These are phyloP conservation scores for Pseudonectria foliicola DNA, from an alignment of 2,329 filamentous ascomycete genomes.

Conservation along the genomic window DNA sequence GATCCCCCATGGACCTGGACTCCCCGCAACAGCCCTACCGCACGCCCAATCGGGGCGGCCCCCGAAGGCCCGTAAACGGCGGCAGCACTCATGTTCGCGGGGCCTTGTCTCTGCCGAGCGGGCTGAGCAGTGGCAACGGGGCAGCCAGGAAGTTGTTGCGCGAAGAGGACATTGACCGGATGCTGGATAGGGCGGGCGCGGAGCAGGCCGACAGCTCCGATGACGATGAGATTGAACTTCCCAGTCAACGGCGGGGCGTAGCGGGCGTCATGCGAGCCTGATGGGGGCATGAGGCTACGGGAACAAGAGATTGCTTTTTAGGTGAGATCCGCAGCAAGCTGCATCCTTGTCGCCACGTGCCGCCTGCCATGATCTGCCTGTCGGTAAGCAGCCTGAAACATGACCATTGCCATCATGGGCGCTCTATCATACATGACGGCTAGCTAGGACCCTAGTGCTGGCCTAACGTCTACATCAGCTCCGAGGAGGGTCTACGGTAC, in stretches of 20 bases:
- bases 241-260: conserved; percentile 24
- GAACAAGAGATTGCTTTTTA: no score
- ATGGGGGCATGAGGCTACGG: not conserved
- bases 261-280: conserved; percentile 24
- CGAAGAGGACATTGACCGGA: conserved; percentile 52
- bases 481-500: no score
- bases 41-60: conserved; percentile 29
- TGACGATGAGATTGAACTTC: conserved; percentile 50
- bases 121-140: conserved; percentile 36
- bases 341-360: no score
- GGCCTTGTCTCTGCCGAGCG: conserved; percentile 42
- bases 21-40: conserved; percentile 25
- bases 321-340: no score
- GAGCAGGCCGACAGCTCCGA: conserved; percentile 48
- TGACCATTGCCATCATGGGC: no score
- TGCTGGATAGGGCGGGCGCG: conserved; percentile 47
- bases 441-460: no score
- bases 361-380: no score
- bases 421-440: no score
- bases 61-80: conserved; percentile 38
- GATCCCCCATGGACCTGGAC: conserved; percentile 42
- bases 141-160: conserved; percentile 32
- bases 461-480: no score
- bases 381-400: no score
- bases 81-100: conserved; percentile 29